Evolutionary conservation across 805 yeast species (phyloP), one percentile per base, ranked within the genome.

Genomic region (Candida golubevii): DNA sequence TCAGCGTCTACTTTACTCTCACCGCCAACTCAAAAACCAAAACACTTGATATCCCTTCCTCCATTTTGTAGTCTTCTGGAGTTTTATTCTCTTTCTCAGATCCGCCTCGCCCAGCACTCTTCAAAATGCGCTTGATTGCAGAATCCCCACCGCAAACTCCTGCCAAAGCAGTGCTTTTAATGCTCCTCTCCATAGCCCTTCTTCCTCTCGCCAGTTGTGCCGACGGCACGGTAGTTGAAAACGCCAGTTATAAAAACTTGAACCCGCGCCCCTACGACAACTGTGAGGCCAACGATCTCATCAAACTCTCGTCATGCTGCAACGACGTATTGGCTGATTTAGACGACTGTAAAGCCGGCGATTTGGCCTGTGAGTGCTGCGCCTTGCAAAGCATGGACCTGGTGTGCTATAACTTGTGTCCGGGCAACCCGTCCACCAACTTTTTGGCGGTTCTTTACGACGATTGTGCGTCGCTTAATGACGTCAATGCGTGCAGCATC

Each of bases 291-390:
- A 62, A 69, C 38, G 79, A 75, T 47, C 54, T 73, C 32, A 64
- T 67, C 37, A 66, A 65, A 34, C 59, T 75, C 29, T 63, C 73
- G 2, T 48, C 51, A 14, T 77, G 81, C 56, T 74, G 78, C 30
- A 72, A 69, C 51, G 76, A 71, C 44, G 72, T 77, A 11, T 60
- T 76, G 35, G 53, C 63, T 28, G 72, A 63, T 48, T 62, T 77
- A 47, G 78, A 75, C 50, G 74, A 67, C 44, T 77, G 82, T 53
- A 71, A 74, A 50, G 72, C 79, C 5, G 74, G 73, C 53, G 81
- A 77, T 58, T 60, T 74, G 49, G 79, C 79, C 1, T 77, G 81
- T 58, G 80, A 75, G 49, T 77, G 82, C 49, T 75, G 80, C 58
- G 80, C 81, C 8, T 62, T 77, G 31, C 80, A 77, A 56, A 67